Conservation (phyloP, 148 eudicot genomes). For the Silene uniflora region DNA sequence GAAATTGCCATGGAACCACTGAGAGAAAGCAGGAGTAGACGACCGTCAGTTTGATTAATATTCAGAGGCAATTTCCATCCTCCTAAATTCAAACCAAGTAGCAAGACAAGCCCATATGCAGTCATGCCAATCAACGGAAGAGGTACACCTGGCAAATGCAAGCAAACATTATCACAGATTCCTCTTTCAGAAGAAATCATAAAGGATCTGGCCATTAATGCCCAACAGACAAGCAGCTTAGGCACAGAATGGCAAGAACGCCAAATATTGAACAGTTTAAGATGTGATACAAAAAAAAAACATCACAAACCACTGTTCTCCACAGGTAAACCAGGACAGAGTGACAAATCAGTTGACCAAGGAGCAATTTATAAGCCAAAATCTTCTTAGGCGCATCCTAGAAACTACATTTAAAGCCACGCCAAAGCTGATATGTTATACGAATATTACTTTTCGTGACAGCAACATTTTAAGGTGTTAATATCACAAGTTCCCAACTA, state of each 20-base stretch:
- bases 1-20: slow-evolving; percentile 90
- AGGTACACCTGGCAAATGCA: slow-evolving; percentile 78
- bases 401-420: neutral
- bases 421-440: neutral
- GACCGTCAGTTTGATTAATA: slow-evolving; percentile 53
- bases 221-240: neutral
- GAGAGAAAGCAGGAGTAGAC: slow-evolving; percentile 53
- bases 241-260: neutral
- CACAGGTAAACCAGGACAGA: neutral
- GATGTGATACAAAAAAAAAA: neutral
- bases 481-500: neutral
- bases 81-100: slow-evolving; percentile 59
- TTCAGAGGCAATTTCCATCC: slow-evolving; percentile 47
- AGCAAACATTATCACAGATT: slow-evolving; percentile 28
- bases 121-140: slow-evolving; percentile 83
- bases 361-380: neutral
- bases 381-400: neutral
- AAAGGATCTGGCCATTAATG: neutral
- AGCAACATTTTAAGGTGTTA: neutral
- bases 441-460: neutral
- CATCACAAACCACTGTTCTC: neutral
- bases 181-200: slow-evolving; percentile 20
- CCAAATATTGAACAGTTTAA: neutral
- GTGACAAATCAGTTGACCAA: neutral
- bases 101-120: slow-evolving; percentile 70